phyloP scores from a whole-genome alignment of 2,329 filamentous ascomycete species.

The Dothideomycetes sp. region DNA sequence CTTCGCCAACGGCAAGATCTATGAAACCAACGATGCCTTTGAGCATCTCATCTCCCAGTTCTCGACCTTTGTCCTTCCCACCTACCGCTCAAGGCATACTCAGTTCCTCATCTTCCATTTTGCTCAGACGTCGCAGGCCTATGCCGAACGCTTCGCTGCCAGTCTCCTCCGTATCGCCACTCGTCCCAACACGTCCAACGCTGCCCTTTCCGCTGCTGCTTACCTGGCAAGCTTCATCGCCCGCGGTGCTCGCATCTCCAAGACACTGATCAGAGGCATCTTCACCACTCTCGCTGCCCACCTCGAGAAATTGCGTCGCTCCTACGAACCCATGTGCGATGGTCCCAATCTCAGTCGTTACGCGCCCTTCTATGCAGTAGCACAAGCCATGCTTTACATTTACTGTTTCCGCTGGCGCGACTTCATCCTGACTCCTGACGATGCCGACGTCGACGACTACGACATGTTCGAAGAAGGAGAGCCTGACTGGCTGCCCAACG shows the following conservation, averaged over 20 bases:
- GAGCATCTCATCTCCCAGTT: slow-evolving; percentile 79
- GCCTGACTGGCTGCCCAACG: slow-evolving; percentile 64
- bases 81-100: slow-evolving; percentile 82
- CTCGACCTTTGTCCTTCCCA: slow-evolving; percentile 76
- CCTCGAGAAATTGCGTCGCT: slow-evolving; percentile 62
- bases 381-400: slow-evolving; percentile 86
- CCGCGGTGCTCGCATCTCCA: slow-evolving; percentile 71
- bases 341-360: slow-evolving; percentile 81
- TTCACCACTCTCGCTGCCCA: slow-evolving; percentile 71
- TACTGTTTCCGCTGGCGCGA: slow-evolving; percentile 98
- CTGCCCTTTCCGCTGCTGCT: slow-evolving; percentile 74
- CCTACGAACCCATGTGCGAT: slow-evolving; percentile 64
- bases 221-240: slow-evolving; percentile 94
- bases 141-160: slow-evolving; percentile 78
- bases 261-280: slow-evolving; percentile 68
- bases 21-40: slow-evolving; percentile 62
- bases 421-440: slow-evolving; percentile 53
- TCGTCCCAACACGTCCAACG: slow-evolving; percentile 72
- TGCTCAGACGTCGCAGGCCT: slow-evolving; percentile 66
- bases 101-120: slow-evolving; percentile 97
- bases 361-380: slow-evolving; percentile 73
- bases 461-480: slow-evolving; percentile 57
- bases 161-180: slow-evolving; percentile 75
- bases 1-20: slow-evolving; percentile 59
- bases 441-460: slow-evolving; percentile 30